These are phyloP conservation scores for Pythium insidiosum DNA, from an alignment of 352 stramenopile genomes.

Conservation along the genomic window DNA sequence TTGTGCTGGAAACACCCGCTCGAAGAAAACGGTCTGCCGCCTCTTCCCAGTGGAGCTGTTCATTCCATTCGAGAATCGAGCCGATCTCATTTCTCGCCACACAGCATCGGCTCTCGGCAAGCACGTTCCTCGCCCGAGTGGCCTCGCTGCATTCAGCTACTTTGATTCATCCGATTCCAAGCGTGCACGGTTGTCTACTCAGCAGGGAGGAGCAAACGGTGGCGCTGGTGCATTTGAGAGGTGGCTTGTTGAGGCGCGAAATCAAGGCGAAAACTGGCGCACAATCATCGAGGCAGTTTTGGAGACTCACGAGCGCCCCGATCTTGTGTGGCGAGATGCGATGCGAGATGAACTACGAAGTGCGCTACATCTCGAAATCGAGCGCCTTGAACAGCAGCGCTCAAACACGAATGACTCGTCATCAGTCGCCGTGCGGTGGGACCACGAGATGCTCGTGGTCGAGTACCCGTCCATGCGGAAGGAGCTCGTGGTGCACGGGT, in stretches of 20 bases:
- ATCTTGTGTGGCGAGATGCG: conserved; percentile 60
- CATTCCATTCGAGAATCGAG: conserved; percentile 42
- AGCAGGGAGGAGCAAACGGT: background rate
- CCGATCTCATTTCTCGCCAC: conserved; percentile 50
- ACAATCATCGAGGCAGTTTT: conserved; percentile 55
- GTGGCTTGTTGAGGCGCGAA: conserved; percentile 54
- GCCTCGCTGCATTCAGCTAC: conserved; percentile 58
- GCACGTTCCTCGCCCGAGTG: conserved; percentile 31
- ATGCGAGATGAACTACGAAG: conserved; percentile 57
- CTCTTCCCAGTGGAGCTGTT: conserved; percentile 81
- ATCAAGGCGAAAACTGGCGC: conserved; percentile 67
- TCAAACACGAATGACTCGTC: background rate
- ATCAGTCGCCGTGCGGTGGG: conserved; percentile 30
- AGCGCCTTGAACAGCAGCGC: conserved; percentile 24
- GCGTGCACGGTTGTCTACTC: conserved; percentile 20
- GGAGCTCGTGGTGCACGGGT: conserved; percentile 73
- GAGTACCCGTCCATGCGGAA: conserved; percentile 62
- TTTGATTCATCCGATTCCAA: conserved; percentile 47
- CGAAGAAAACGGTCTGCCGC: conserved; percentile 68
- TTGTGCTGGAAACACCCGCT: conserved; percentile 68
- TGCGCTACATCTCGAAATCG: conserved; percentile 50
- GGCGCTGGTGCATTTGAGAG: conserved; percentile 36
- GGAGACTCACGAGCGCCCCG: conserved; percentile 48
- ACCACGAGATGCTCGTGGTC: conserved; percentile 79
- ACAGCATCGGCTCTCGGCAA: conserved; percentile 36